phyloP scores from a whole-genome alignment of 352 stramenopile species.

The Phytopythium montanum region DNA sequence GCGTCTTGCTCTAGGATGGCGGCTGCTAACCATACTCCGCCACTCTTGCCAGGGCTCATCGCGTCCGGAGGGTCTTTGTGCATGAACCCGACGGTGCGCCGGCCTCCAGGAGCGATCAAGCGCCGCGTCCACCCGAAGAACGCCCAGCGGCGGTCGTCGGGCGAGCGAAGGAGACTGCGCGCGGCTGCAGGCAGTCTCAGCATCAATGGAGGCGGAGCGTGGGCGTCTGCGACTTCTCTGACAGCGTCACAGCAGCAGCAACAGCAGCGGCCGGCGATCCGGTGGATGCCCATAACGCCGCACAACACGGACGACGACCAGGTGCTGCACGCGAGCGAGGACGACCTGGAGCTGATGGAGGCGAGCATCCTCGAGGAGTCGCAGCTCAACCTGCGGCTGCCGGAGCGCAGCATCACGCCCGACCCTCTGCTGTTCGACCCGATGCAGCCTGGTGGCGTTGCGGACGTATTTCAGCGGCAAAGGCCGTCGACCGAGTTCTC shows the following conservation, averaged over 20 bases:
- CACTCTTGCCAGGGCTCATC: constrained; percentile 26
- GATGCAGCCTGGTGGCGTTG: constrained; percentile 11
- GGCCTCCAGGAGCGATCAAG: constrained; percentile 30
- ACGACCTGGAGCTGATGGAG: constrained; percentile 51
- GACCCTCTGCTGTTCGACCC: constrained; percentile 33
- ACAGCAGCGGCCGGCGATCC: constrained; percentile 17
- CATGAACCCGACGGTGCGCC: constrained; percentile 30
- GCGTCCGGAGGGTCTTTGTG: constrained; percentile 55
- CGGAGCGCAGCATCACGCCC: constrained; percentile 54
- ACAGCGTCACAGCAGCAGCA: constrained; percentile 11
- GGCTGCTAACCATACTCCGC: background rate
- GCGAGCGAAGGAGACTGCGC: constrained; percentile 24
- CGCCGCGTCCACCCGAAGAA: constrained; percentile 44
- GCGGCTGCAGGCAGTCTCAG: constrained; percentile 4
- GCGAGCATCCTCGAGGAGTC: constrained; percentile 41
- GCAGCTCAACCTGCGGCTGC: constrained; percentile 42
- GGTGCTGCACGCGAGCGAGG: constrained; percentile 8
- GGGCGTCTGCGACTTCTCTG: background rate
- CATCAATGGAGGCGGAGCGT: background rate
- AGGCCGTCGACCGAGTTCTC: background rate
- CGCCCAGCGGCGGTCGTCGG: constrained; percentile 31
- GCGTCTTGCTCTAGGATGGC: background rate
- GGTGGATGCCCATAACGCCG: constrained; percentile 45
- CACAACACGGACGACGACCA: constrained; percentile 34
- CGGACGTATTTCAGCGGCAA: background rate